A percentile compares a stretch with the other conserved stretches of the same genome.
phyloP scores from a whole-genome alignment of 1,139 yeast genomes.

The Wickerhamomyces sp. region DNA sequence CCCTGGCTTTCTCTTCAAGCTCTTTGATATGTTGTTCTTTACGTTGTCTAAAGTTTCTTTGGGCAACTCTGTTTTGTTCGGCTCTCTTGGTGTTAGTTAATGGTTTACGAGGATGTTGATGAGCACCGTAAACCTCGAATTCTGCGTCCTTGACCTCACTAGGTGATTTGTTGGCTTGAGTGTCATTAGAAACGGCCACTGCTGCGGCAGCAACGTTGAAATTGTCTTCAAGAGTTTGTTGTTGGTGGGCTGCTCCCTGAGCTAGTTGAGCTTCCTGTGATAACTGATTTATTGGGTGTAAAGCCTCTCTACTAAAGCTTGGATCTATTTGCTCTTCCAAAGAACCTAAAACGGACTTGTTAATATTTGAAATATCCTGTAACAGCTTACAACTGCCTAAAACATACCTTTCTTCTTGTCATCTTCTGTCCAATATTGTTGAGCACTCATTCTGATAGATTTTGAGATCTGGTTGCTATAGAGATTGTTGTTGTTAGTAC shows the following conservation, averaged over 20 bases:
- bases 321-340: slow-evolving; percentile 20
- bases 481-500: too few species aligned
- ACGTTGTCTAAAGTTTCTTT: slow-evolving; percentile 79
- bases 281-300: slow-evolving; percentile 9
- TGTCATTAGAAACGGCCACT: slow-evolving; percentile 19
- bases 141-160: neutral
- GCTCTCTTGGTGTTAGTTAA: slow-evolving; percentile 74
- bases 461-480: slow-evolving; percentile 1
- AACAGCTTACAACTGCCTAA: too few species aligned
- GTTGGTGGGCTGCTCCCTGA: slow-evolving; percentile 5
- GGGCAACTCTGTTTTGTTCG: slow-evolving; percentile 84
- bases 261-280: slow-evolving; percentile 9
- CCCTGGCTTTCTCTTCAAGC: slow-evolving; percentile 63
- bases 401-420: slow-evolving; percentile 14
- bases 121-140: slow-evolving; percentile 1
- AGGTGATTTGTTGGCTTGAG: slow-evolving; percentile 1
- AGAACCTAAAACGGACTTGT: too few species aligned
- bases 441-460: slow-evolving; percentile 9
- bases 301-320: slow-evolving; percentile 14
- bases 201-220: slow-evolving; percentile 27
- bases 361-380: too few species aligned
- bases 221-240: slow-evolving; percentile 15
- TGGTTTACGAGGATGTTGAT: slow-evolving; percentile 38
- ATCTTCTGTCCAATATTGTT: slow-evolving; percentile 11
- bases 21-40: slow-evolving; percentile 76